Base-by-base conservation (phyloP, 2,329 filamentous ascomycete genomes). In the Xylariaceae sp. region DNA sequence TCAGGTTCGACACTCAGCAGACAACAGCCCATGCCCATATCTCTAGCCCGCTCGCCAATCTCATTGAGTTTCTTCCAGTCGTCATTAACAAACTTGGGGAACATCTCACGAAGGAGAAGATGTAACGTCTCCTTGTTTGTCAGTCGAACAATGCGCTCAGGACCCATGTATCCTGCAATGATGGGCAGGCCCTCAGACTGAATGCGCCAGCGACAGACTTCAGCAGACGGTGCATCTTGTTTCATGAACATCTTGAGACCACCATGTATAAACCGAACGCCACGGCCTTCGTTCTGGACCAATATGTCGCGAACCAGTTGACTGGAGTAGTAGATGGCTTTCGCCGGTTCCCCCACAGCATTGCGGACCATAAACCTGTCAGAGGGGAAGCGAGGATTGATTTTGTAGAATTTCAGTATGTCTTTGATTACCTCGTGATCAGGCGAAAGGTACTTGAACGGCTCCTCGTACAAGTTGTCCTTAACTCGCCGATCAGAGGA, bases 211-310 rank as follows among this genome's bases (percentile, higher is more conserved):
- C 87, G 83, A 75, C 92, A 96, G 33, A 94, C 88, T 49, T 92
- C 87, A 34, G 87, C 86, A 5, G 86, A 88, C 54, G 96, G 92
- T 0, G 90, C 88, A 66, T 97, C 91, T 71, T 97, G 93, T 76
- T 96, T 96, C 78, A 97, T 94, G 69, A 96, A 99, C 90, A 97
- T 97, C 75, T 96, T 96, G 33, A 99, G 92, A 58, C 94, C 94
- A 46, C 88, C 93, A 72, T 99, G 94, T 45, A 99, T 89, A 67
- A 99, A 96, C 69, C 94, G 96, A 71, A 97, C 87, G 42, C 91
- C 91, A 28, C 88, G 86, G 41, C 90, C 89, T 71, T 97, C 91
- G 69, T 99, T 99, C 66, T 87, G 81, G 4, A 80, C 82, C 3
- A 99, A 80, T 48, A 99, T 94, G 59, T 93, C 88, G 31, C 91